phyloP scores from a whole-genome alignment of 345 rosid species.

The Melaleuca alternifolia region DNA sequence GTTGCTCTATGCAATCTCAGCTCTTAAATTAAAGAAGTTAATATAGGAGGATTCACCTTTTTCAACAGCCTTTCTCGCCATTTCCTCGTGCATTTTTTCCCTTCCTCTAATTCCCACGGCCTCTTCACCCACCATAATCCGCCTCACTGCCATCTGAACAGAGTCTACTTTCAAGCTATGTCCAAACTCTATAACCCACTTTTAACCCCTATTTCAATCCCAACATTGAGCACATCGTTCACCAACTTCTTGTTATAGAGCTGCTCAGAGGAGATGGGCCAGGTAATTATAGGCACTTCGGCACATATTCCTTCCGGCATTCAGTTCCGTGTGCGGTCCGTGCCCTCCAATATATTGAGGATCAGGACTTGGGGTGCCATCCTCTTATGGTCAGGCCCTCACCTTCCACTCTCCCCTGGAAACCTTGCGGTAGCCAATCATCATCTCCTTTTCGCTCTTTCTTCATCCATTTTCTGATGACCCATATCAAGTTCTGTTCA shows the following conservation, averaged over 20 bases:
- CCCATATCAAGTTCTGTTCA: conserved; percentile 4
- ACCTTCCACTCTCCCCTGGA: conserved; percentile 20
- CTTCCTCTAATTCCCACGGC: background rate
- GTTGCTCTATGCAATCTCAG: background rate
- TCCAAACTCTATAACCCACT: background rate
- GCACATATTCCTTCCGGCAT: background rate
- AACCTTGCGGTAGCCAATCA: background rate
- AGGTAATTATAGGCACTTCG: background rate
- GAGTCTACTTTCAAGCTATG: background rate
- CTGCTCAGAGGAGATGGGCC: background rate
- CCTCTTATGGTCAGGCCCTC: background rate
- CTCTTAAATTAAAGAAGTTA: conserved; percentile 4
- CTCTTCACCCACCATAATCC: conserved; percentile 1
- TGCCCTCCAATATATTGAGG: background rate
- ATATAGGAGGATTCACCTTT: conserved; percentile 17
- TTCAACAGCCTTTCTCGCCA: conserved; percentile 16
- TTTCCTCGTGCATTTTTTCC: background rate
- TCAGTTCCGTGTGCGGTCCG: no score
- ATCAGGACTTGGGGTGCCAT: background rate
- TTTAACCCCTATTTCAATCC: background rate
- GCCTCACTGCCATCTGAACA: background rate
- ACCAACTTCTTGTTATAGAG: background rate
- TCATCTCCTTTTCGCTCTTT: background rate
- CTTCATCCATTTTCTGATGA: background rate
- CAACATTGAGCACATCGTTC: background rate